These are phyloP conservation scores for Asterella californica DNA, from an alignment of 225 moss, liverwort and hornwort genomes.

Conservation along the genomic window DNA sequence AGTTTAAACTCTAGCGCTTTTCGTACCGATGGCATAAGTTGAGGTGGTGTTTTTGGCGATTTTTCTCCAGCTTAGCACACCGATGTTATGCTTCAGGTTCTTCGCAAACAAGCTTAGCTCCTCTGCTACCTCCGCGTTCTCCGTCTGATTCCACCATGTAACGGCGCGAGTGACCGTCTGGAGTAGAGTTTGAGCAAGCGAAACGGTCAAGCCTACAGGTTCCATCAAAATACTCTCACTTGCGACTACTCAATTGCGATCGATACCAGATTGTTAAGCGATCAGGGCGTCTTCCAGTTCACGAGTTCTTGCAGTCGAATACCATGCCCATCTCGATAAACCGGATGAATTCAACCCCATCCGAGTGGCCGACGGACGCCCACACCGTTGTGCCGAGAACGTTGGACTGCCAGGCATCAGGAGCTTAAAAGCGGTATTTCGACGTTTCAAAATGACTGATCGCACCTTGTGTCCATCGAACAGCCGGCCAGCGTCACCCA, in stretches of 20 bases:
- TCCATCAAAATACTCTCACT: constrained; percentile 13
- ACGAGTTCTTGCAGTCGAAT: background rate
- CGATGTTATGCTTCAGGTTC: constrained; percentile 21
- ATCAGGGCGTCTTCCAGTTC: background rate
- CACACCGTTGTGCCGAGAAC: no score
- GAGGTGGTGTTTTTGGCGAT: constrained; percentile 18
- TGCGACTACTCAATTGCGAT: background rate
- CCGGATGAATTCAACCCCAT: background rate
- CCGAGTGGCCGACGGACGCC: background rate
- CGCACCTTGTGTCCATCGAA: no score
- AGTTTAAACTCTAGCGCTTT: background rate
- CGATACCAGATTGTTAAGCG: background rate
- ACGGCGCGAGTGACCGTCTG: constrained; percentile 13
- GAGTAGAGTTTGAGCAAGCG: constrained; percentile 7
- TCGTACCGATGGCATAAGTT: constrained; percentile 10
- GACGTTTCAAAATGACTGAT: no score
- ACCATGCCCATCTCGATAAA: background rate
- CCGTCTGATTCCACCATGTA: constrained; percentile 18
- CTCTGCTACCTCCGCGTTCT: constrained; percentile 12
- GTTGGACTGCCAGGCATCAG: no score
- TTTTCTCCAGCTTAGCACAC: constrained; percentile 21
- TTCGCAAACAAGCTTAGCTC: constrained; percentile 21
- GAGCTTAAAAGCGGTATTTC: no score
- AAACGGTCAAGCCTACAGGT: constrained; percentile 12
- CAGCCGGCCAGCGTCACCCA: no score